Conservation (phyloP, 768 basidiomycete genomes). For the Cantharellus cinnabarinus region DNA sequence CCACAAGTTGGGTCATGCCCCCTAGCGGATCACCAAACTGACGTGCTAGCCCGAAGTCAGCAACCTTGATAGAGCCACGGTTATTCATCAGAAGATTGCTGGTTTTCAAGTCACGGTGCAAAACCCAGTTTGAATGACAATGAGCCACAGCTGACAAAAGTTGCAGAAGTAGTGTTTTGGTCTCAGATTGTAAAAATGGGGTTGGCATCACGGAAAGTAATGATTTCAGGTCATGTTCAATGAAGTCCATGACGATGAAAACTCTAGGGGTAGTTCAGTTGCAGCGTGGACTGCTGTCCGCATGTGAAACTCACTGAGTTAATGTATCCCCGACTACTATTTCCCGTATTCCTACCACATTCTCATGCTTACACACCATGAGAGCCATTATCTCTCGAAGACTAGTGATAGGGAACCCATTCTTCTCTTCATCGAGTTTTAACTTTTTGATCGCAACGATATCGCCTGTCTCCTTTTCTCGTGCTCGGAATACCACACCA, state of each 20-base stretch:
- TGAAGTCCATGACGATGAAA: constrained; percentile 99
- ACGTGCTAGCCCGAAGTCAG: constrained; percentile 91
- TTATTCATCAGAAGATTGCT: constrained; percentile 98
- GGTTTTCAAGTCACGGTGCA: constrained; percentile 93
- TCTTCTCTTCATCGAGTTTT: constrained; percentile 96
- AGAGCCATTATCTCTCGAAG: constrained; percentile 90
- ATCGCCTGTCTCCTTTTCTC: constrained; percentile 84
- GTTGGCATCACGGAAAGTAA: constrained; percentile 86
- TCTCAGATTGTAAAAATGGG: constrained; percentile 92
- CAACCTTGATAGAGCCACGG: constrained; percentile 93
- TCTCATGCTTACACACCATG: constrained; percentile 84
- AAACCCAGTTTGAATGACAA: constrained; percentile 92
- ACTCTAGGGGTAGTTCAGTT: constrained; percentile 32
- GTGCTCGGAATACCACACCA: constrained; percentile 90
- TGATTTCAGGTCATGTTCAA: constrained; percentile 97
- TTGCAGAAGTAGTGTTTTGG: constrained; percentile 92
- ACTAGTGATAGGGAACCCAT: constrained; percentile 95
- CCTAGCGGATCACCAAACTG: constrained; percentile 91
- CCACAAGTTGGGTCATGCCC: constrained; percentile 95
- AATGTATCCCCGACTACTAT: constrained; percentile 96
- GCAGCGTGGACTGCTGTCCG: too few species aligned
- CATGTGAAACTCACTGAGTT: constrained; percentile 64
- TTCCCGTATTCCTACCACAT: constrained; percentile 92
- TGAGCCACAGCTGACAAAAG: constrained; percentile 81
- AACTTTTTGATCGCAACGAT: constrained; percentile 95